Percentiles rank a stretch among this genome's conserved stretches.
These are phyloP conservation scores for Kluyveromyces dobzhanskii DNA, from an alignment of 805 yeast genomes.

Conservation along the genomic window DNA sequence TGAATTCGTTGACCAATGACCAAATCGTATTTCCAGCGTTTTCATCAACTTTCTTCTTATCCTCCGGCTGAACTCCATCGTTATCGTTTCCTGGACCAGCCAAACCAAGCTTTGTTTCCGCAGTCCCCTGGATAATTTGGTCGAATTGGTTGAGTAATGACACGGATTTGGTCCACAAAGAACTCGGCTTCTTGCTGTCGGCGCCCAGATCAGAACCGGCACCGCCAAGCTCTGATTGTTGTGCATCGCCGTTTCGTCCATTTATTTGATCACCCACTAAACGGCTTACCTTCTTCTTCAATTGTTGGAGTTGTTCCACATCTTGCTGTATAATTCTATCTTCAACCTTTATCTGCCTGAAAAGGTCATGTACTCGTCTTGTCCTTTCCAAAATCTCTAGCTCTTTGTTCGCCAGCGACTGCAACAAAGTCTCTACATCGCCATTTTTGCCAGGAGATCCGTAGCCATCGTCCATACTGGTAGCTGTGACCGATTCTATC, in stretches of 20 bases:
- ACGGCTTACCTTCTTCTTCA: conserved; percentile 29
- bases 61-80: background rate
- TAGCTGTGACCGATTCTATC: background rate
- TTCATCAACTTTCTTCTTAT: background rate
- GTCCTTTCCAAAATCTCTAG: conserved; percentile 58
- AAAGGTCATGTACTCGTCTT: conserved; percentile 42
- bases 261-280: conserved; percentile 8
- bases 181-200: conserved; percentile 11
- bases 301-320: conserved; percentile 25
- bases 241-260: background rate
- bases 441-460: background rate
- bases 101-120: conserved; percentile 43
- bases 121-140: conserved; percentile 53
- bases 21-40: conserved; percentile 31
- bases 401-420: conserved; percentile 60
- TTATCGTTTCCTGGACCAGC: conserved; percentile 10
- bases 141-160: conserved; percentile 61
- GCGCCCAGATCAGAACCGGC: background rate
- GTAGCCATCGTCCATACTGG: too few species aligned
- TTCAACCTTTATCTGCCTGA: conserved; percentile 39
- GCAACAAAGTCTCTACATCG: conserved; percentile 46
- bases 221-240: background rate
- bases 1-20: conserved; percentile 45
- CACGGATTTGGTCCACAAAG: conserved; percentile 46
- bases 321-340: conserved; percentile 40